phyloP scores from a whole-genome alignment of 495 filamentous ascomycete species.

The Parathielavia appendiculata region DNA sequence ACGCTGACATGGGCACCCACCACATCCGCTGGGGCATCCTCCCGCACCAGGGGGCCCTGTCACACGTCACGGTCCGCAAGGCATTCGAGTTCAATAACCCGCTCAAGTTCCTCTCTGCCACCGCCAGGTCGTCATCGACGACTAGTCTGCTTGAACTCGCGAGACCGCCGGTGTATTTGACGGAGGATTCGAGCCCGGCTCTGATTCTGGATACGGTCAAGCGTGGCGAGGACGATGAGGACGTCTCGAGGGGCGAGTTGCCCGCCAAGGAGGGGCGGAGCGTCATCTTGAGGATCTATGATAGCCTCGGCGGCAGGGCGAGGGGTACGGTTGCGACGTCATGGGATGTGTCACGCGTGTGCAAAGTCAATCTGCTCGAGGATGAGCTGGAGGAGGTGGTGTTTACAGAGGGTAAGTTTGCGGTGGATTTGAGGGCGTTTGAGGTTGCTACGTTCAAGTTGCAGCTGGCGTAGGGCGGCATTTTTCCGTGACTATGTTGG shows the following conservation, averaged over 20 bases:
- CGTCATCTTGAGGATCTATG: conserved; percentile 79
- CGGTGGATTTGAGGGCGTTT: conserved; percentile 72
- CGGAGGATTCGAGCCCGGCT: conserved; percentile 46
- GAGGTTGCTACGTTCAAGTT: conserved; percentile 85
- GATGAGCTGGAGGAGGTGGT: conserved; percentile 60
- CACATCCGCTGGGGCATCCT: conserved; percentile 86
- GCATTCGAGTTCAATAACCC: conserved; percentile 90
- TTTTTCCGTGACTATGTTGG: neutral
- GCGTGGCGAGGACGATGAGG: conserved; percentile 92
- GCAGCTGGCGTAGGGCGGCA: conserved; percentile 46
- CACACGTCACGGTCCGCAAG: conserved; percentile 68
- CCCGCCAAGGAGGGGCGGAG: conserved; percentile 64
- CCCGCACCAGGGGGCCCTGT: conserved; percentile 70
- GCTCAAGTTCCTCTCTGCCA: conserved; percentile 48
- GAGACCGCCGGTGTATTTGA: conserved; percentile 49
- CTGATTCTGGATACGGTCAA: conserved; percentile 81
- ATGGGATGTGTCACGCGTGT: conserved; percentile 67
- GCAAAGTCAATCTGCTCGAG: conserved; percentile 74
- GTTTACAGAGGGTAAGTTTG: conserved; percentile 48
- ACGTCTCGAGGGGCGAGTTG: conserved; percentile 69
- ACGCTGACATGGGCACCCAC: conserved; percentile 95
- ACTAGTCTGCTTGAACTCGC: conserved; percentile 27
- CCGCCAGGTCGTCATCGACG: conserved; percentile 5
- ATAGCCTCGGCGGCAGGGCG: conserved; percentile 80
- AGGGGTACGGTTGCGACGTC: conserved; percentile 59